These are phyloP conservation scores for Backusella australiensis DNA, from an alignment of 192 early-diverging fungal genomes.

Conservation along the genomic window DNA sequence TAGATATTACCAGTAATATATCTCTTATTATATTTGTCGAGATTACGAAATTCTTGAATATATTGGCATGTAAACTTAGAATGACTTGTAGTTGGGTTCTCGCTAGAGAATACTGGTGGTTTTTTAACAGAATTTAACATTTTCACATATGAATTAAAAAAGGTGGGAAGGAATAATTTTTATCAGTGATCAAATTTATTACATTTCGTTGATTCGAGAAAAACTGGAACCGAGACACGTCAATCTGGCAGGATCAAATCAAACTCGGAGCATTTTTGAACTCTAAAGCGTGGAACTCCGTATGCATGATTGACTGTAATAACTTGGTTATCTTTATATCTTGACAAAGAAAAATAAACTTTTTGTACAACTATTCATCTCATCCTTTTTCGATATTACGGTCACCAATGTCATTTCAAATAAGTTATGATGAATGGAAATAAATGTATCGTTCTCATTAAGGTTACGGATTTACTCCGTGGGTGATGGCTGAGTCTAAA, in stretches of 20 bases:
- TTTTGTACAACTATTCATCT: no score
- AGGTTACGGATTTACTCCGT: no score
- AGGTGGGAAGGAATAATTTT: not conserved
- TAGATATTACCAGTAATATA: not conserved
- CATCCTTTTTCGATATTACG: no score
- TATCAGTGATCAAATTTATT: not conserved
- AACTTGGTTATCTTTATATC: conserved; percentile 5
- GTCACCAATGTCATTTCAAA: no score
- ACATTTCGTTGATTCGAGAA: not conserved
- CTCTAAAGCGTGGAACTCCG: not conserved
- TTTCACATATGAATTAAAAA: not conserved
- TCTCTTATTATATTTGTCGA: not conserved
- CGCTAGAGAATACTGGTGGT: not conserved
- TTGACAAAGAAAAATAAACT: no score
- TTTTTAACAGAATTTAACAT: not conserved
- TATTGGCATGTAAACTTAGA: not conserved
- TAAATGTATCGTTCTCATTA: no score
- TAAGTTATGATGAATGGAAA: no score
- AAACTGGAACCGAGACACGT: conserved; percentile 4
- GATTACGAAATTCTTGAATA: not conserved
- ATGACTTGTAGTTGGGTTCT: not conserved
- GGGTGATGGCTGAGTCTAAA: no score
- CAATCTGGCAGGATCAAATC: not conserved
- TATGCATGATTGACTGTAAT: not conserved
- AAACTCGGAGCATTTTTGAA: not conserved